A percentile compares a stretch with the other conserved stretches of the same genome.
phyloP scores from a whole-genome alignment of 2,329 filamentous ascomycete genomes.

The Aspergillus ochraceoroseus region DNA sequence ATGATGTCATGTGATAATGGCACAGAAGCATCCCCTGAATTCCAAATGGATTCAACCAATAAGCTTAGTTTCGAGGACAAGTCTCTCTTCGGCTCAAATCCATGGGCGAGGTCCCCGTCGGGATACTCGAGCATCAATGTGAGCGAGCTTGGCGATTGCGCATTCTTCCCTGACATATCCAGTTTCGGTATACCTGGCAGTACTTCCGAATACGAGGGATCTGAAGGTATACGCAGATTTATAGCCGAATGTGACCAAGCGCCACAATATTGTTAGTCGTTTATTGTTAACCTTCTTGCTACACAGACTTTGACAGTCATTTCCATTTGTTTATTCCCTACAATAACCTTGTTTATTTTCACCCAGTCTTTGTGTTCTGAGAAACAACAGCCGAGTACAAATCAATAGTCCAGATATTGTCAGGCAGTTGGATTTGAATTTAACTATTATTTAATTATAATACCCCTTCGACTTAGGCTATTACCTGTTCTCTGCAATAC shows the following conservation, averaged over 20 bases:
- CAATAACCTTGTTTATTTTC: too few relatives aligned
- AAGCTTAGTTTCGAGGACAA: slow-evolving; percentile 40
- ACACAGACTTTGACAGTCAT: slow-evolving; percentile 20
- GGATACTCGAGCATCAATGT: slow-evolving; percentile 56
- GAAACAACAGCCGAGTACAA: too few relatives aligned
- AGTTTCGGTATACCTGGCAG: slow-evolving; percentile 34
- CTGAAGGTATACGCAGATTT: slow-evolving; percentile 63
- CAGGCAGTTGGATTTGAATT: too few relatives aligned
- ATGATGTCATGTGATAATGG: slow-evolving; percentile 49
- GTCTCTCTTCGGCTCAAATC: slow-evolving; percentile 47
- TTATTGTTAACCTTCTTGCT: slow-evolving; percentile 5
- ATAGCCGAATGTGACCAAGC: slow-evolving; percentile 59
- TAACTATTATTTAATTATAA: too few relatives aligned
- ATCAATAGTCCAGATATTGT: too few relatives aligned
- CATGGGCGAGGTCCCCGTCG: slow-evolving; percentile 52
- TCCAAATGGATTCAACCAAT: slow-evolving; percentile 26
- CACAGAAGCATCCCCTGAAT: slow-evolving; percentile 24
- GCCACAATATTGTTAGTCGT: slow-evolving; percentile 21
- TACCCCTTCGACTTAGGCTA: neutral
- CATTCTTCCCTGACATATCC: slow-evolving; percentile 38
- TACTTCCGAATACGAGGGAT: slow-evolving; percentile 55
- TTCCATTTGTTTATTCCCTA: too few relatives aligned
- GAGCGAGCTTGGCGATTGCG: slow-evolving; percentile 47
- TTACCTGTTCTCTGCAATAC: neutral
- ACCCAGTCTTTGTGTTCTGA: too few relatives aligned